These are phyloP conservation scores for Camellia granthamiana DNA, from an alignment of 148 eudicot genomes.

Conservation along the genomic window DNA sequence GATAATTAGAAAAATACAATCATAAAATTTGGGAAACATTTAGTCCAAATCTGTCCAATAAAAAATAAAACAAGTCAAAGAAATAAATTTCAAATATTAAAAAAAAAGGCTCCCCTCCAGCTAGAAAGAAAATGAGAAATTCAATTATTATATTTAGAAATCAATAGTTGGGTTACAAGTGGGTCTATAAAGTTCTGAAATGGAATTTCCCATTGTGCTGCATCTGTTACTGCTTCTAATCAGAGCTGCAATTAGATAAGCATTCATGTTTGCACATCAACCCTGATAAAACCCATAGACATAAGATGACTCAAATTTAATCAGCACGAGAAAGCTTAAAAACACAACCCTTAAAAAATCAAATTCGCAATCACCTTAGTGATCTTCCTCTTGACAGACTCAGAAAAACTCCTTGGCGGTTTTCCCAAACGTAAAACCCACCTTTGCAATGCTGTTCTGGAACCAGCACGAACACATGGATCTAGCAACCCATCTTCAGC, in stretches of 20 bases:
- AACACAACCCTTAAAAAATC: not conserved
- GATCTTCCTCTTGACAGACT: slow-evolving; percentile 70
- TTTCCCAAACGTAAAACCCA: slow-evolving; percentile 77
- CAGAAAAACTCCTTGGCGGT: slow-evolving; percentile 81
- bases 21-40: too few relatives aligned
- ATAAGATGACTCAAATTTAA: not conserved
- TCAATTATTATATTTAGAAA: too few relatives aligned
- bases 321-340: not conserved
- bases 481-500: slow-evolving; percentile 78
- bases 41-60: too few relatives aligned
- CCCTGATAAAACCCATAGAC: not conserved
- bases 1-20: too few relatives aligned
- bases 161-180: too few relatives aligned
- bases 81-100: too few relatives aligned
- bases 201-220: too few relatives aligned
- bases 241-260: not conserved
- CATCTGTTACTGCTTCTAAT: not conserved
- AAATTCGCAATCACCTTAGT: slow-evolving; percentile 48
- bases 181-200: too few relatives aligned
- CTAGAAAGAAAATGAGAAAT: too few relatives aligned
- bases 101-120: too few relatives aligned
- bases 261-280: not conserved
- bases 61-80: too few relatives aligned
- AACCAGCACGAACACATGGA: slow-evolving; percentile 93
- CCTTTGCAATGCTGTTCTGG: slow-evolving; percentile 79